These are phyloP conservation scores for Diospyros kaki DNA, from an alignment of 148 eudicot genomes.

Conservation along the genomic window DNA sequence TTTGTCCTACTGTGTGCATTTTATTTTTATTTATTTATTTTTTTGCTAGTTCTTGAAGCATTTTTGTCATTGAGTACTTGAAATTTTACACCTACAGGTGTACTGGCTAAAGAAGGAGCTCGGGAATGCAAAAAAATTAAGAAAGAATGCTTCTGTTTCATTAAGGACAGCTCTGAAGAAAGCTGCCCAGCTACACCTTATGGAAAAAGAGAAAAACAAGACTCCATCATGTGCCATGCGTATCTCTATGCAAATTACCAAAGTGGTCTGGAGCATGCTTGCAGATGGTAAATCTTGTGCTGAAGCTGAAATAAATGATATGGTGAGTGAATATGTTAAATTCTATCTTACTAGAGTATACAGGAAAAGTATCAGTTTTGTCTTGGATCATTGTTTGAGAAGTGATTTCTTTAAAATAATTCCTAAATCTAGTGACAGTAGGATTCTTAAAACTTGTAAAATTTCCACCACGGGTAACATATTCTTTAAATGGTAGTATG, in stretches of 20 bases:
- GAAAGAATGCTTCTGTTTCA: constrained; percentile 78
- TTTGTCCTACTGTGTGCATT: not conserved
- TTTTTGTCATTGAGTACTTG: not conserved
- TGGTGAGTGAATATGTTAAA: constrained; percentile 47
- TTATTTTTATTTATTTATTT: too few species aligned
- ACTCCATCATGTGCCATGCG: constrained; percentile 99
- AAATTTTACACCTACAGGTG: constrained; percentile 42
- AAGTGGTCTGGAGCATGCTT: constrained; percentile 98
- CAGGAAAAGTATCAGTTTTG: not conserved
- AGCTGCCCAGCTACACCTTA: constrained; percentile 80
- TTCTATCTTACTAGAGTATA: constrained; percentile 3
- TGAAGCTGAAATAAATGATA: constrained; percentile 96
- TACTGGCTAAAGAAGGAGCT: constrained; percentile 75
- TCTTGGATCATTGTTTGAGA: not conserved
- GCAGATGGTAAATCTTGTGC: constrained; percentile 97
- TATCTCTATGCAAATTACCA: constrained; percentile 80
- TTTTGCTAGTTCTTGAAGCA: not conserved
- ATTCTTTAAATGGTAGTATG: not conserved
- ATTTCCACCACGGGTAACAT: not conserved
- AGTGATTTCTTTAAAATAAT: not conserved
- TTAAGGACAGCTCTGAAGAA: constrained; percentile 85
- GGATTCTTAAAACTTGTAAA: not conserved
- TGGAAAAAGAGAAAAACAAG: constrained; percentile 97
- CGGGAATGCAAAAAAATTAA: constrained; percentile 53
- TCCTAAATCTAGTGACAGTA: not conserved